Conservation (phyloP, 2,329 filamentous ascomycete genomes). For the Cytospora piceae region DNA sequence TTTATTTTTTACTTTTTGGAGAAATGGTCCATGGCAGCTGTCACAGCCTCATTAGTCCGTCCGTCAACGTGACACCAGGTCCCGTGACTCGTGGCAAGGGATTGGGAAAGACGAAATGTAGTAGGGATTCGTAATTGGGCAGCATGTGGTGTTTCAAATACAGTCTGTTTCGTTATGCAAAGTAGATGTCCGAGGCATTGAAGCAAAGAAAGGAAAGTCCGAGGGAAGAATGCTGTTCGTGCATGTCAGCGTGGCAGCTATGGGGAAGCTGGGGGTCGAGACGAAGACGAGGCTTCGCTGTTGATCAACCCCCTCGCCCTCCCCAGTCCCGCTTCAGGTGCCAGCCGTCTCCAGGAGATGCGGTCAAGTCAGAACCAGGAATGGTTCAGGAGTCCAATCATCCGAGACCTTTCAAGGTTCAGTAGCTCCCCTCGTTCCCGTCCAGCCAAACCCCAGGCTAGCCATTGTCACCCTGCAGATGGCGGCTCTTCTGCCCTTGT, state of each 20-base stretch:
- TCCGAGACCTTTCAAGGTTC: not conserved
- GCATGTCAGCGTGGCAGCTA: not conserved
- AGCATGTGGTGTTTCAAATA: not conserved
- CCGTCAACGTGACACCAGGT: conserved; percentile 12
- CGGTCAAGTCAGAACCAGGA: conserved; percentile 17
- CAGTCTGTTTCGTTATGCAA: not conserved
- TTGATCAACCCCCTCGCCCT: not conserved
- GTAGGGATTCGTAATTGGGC: not conserved
- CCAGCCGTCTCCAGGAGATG: conserved; percentile 23
- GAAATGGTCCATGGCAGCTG: not conserved
- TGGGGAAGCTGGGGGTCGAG: not conserved
- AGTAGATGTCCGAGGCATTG: not conserved
- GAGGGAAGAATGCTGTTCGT: conserved; percentile 2
- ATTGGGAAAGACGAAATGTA: not conserved
- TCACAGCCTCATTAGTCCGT: not conserved
- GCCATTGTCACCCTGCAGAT: conserved; percentile 12
- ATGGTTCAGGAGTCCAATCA: not conserved
- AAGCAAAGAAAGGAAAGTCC: not conserved
- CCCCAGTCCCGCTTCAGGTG: not conserved
- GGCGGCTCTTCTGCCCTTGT: conserved; percentile 2
- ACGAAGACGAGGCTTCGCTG: conserved; percentile 5
- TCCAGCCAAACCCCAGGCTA: not conserved
- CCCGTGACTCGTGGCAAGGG: conserved; percentile 5
- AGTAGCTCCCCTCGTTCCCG: conserved; percentile 2
- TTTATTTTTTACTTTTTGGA: too few relatives aligned